These are phyloP conservation scores for Thraustochytrium sp. DNA, from an alignment of 352 stramenopile genomes.

Conservation along the genomic window DNA sequence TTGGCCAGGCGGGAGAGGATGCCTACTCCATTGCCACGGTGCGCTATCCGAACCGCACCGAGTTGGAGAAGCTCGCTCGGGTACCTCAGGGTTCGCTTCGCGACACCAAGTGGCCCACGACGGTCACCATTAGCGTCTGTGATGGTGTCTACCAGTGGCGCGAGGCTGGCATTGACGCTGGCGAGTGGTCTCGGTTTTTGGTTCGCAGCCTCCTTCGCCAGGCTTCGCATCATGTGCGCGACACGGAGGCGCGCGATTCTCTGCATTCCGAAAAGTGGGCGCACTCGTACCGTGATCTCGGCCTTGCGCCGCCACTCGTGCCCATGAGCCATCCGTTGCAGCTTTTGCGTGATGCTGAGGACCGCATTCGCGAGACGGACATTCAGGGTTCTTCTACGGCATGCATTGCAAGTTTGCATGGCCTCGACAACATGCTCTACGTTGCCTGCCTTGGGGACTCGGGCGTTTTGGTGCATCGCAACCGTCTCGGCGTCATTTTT, in stretches of 20 bases:
- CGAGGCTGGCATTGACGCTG: constrained; percentile 16
- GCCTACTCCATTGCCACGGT: constrained; percentile 23
- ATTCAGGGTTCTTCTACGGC: background rate
- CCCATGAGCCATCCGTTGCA: background rate
- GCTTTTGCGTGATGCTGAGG: background rate
- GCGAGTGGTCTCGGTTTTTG: constrained; percentile 21
- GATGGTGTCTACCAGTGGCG: constrained; percentile 30
- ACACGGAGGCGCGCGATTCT: background rate
- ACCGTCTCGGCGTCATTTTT: background rate
- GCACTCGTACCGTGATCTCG: background rate
- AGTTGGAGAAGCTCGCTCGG: background rate
- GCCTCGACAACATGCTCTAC: constrained; percentile 7
- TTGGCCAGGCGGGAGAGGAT: constrained; percentile 28
- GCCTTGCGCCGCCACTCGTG: background rate
- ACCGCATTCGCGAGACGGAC: constrained; percentile 11
- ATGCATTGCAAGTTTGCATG: background rate
- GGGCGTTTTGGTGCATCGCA: background rate
- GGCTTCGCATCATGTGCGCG: constrained; percentile 13
- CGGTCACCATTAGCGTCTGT: constrained; percentile 18
- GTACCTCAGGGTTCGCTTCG: background rate
- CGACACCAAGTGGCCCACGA: constrained; percentile 3
- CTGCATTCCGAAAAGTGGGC: background rate
- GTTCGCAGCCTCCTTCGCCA: background rate
- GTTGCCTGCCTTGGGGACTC: constrained; percentile 14
- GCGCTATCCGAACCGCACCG: background rate